Evolutionary conservation across 345 rosid species (phyloP).

Genomic region (Garcia nutans): DNA sequence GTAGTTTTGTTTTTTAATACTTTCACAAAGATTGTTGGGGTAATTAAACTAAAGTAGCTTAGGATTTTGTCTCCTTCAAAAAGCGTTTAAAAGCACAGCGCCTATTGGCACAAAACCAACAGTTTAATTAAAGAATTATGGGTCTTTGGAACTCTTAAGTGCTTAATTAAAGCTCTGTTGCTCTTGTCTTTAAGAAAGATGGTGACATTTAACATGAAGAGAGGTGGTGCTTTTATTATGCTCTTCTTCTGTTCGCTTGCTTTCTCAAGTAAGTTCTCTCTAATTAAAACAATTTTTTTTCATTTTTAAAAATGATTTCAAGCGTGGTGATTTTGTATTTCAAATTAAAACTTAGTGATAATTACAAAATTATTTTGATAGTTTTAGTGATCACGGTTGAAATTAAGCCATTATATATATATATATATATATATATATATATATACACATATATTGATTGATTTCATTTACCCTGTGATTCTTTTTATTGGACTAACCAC

Average conservation of each 20-base stretch:
- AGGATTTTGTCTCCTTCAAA: not conserved
- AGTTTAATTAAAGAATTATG: no score
- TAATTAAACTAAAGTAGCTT: conserved; percentile 10
- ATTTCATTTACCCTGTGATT: not conserved
- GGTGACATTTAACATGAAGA: not conserved
- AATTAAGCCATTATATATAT: no score
- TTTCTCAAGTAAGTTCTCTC: conserved; percentile 30
- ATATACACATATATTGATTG: not conserved
- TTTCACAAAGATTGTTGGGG: conserved; percentile 12
- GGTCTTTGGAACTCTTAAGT: not conserved
- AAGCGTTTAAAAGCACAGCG: conserved; percentile 15
- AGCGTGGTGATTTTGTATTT: no score
- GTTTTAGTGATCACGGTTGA: no score
- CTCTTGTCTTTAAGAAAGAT: not conserved
- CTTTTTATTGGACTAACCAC: not conserved
- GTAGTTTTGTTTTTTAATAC: not conserved
- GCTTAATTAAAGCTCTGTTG: no score
- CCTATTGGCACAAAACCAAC: no score
- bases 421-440: no score
- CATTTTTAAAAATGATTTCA: no score
- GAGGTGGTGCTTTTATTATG: not conserved
- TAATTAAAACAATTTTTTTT: no score
- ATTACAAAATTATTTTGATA: no score
- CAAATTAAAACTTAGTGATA: no score
- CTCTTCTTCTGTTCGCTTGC: conserved; percentile 19